Evolutionary conservation across 2,329 filamentous ascomycete species (phyloP), one percentile per base, ranked within the genome.

Genomic region (Alternaria metachromatica): DNA sequence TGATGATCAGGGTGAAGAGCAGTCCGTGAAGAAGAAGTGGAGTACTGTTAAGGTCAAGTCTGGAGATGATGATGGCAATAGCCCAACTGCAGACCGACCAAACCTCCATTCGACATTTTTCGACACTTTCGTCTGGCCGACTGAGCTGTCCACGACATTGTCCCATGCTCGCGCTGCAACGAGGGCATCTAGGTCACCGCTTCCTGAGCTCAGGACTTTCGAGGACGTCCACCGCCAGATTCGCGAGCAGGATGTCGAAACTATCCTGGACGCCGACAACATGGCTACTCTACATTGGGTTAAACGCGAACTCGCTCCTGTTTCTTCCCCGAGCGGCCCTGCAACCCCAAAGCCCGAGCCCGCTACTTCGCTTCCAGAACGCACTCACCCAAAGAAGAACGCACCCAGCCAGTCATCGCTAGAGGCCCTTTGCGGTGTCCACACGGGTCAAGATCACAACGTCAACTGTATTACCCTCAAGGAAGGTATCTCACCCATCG

Each of bases 161-260:
- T 7, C 21, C 3, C 15, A 13, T 37, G 20, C 28, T 53, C 26
- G 8, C 5, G 20, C 18, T 43, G 30, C 13, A 12, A 45, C 15
- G 7, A 21, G 13, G 11, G 26, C 37, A 41, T n/a, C 37, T 30
- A n/a, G 43, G 6, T 20, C 8, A 13, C 28, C 28, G 25, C 45
- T 20, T 41, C 49, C 49, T n/a, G 45, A 61, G 53, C 53, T 61
- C 53, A 56, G 21, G 6, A 56, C 51, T 10, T 45, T 61, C 11
- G 45, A 50, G 10, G 28, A 59, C n/a, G 48, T 54, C 9, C 48
- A 43, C 11, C 4, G 5, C 26, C 37, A 44, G 37, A 43, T 59
- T 8, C 57, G 25, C 15, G 26, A 53, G n/a, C 48, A 43, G n/a
- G 41, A 54, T 21, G 4, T 37, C 33, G 33, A 37, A n/a, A 37